These are phyloP conservation scores for Vitis hybrid DNA, from an alignment of 177 flowering plant species.

Conservation along the genomic window DNA sequence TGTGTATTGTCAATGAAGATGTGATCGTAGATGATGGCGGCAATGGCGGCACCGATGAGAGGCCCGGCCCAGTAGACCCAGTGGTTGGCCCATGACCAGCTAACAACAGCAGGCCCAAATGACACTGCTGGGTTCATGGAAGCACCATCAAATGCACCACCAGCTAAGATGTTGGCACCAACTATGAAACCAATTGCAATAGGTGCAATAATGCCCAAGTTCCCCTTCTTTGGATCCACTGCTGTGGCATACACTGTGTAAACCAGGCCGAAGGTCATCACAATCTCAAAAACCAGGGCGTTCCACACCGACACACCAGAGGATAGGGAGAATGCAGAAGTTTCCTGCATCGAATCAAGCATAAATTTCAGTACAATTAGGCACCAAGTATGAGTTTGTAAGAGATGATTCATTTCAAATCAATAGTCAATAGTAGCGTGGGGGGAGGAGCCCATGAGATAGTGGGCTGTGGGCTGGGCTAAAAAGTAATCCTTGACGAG, in stretches of 20 bases:
- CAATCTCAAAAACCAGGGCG: slow-evolving; percentile 53
- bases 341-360: slow-evolving; percentile 28
- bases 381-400: no score
- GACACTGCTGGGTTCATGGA: slow-evolving; percentile 65
- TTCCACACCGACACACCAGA: slow-evolving; percentile 35
- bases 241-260: slow-evolving; percentile 69
- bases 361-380: neutral
- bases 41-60: slow-evolving; percentile 46
- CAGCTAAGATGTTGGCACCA: slow-evolving; percentile 60
- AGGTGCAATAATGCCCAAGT: slow-evolving; percentile 47
- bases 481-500: no score
- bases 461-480: no score
- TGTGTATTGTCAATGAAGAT: slow-evolving; percentile 35
- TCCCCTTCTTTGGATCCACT: slow-evolving; percentile 60
- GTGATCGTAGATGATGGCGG: slow-evolving; percentile 46
- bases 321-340: slow-evolving; percentile 42
- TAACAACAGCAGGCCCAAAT: slow-evolving; percentile 56
- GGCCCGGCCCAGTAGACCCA: slow-evolving; percentile 70
- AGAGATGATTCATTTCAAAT: no score
- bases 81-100: slow-evolving; percentile 54
- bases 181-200: slow-evolving; percentile 57
- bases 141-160: slow-evolving; percentile 61
- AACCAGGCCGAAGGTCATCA: slow-evolving; percentile 65
- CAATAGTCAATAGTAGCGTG: no score
- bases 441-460: no score